These are phyloP conservation scores for Coemansia sp. DNA, from an alignment of 192 early-diverging fungal genomes.

Conservation along the genomic window DNA sequence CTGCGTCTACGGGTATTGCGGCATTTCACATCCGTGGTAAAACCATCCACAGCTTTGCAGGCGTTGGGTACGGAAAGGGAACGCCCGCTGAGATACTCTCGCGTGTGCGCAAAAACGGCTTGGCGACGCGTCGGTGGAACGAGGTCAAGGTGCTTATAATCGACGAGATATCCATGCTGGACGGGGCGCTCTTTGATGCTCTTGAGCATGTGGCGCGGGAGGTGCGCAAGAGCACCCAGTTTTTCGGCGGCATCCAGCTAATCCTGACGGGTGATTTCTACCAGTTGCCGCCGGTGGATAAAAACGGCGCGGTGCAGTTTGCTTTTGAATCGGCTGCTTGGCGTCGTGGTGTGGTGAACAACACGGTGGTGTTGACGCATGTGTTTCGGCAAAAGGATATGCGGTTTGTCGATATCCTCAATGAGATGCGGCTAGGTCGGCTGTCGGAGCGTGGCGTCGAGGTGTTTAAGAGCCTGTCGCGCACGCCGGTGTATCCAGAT, in stretches of 20 bases:
- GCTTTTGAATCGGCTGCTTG: conserved; percentile 65
- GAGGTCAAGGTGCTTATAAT: conserved; percentile 63
- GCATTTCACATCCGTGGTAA: conserved; percentile 73
- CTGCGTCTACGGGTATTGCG: conserved; percentile 78
- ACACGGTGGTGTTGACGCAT: conserved; percentile 65
- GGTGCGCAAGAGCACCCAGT: conserved; percentile 41
- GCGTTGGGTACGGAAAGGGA: conserved; percentile 59
- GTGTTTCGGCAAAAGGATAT: conserved; percentile 86
- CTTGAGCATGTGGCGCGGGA: conserved; percentile 61
- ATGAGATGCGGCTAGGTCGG: conserved; percentile 76
- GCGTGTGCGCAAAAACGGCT: conserved; percentile 36
- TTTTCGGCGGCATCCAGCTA: conserved; percentile 78
- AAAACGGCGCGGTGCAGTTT: conserved; percentile 48
- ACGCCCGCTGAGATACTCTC: conserved; percentile 12
- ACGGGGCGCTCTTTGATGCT: conserved; percentile 67
- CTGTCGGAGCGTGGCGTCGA: conserved; percentile 55
- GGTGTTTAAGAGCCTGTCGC: conserved; percentile 52
- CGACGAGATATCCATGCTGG: conserved; percentile 81
- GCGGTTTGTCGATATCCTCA: conserved; percentile 75
- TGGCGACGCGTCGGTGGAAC: conserved; percentile 57
- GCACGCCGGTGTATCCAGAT: conserved; percentile 51
- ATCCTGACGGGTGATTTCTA: conserved; percentile 78
- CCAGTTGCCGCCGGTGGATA: conserved; percentile 72
- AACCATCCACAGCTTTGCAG: conserved; percentile 70
- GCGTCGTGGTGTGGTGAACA: conserved; percentile 46